Evolutionary conservation across 2,329 filamentous ascomycete genomes (phyloP).

Genomic region (Penicillium sp.): DNA sequence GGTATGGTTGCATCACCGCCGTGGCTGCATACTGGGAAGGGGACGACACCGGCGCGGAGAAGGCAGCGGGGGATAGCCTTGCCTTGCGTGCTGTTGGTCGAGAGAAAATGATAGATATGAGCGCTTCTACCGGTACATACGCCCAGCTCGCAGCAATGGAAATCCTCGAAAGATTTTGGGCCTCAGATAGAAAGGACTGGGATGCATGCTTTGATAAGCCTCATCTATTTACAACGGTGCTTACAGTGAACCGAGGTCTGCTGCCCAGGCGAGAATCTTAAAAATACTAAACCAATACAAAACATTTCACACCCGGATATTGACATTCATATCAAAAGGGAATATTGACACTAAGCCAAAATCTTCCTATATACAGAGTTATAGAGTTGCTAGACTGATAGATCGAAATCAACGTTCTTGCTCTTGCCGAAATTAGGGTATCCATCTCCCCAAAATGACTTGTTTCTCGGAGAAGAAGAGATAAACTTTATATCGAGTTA

Average conservation of each 20-base stretch:
- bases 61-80: slow-evolving; percentile 26
- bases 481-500: too few species aligned
- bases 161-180: slow-evolving; percentile 42
- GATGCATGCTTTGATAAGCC: slow-evolving; percentile 45
- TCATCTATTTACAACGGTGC: slow-evolving; percentile 19
- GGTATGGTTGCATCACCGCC: too few species aligned
- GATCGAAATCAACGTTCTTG: too few species aligned
- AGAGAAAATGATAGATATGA: slow-evolving; percentile 31
- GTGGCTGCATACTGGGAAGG: too few species aligned
- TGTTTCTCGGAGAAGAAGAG: too few species aligned
- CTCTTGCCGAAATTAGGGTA: too few species aligned
- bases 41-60: too few species aligned
- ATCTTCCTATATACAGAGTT: not conserved
- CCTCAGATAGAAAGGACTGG: slow-evolving; percentile 36
- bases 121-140: slow-evolving; percentile 31
- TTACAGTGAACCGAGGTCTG: slow-evolving; percentile 1
- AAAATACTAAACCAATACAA: not conserved
- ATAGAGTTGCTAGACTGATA: too few species aligned
- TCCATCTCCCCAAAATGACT: too few species aligned
- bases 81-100: slow-evolving; percentile 33
- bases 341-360: not conserved
- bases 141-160: slow-evolving; percentile 36
- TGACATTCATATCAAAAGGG: not conserved
- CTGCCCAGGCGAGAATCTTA: not conserved
- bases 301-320: not conserved